Conservation (phyloP, 768 basidiomycete genomes). For the Boletellus ananiceps region DNA sequence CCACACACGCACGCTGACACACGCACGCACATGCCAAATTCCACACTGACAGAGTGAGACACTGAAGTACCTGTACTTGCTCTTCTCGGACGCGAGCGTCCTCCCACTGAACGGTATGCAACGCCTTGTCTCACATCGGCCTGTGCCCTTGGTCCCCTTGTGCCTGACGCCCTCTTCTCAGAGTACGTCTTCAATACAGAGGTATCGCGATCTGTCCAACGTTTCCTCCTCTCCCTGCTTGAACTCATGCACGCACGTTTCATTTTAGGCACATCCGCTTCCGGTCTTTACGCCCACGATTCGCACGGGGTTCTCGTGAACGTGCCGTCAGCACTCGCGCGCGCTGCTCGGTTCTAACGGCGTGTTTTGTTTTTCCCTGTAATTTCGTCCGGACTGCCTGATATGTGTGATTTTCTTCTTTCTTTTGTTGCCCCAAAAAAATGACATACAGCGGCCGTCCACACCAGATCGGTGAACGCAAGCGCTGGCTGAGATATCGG, state of each 20-base stretch:
- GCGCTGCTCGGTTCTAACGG: too few species aligned
- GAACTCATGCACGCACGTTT: not conserved
- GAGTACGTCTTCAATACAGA: slow-evolving; percentile 94
- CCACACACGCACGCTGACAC: too few species aligned
- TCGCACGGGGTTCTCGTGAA: slow-evolving; percentile 43
- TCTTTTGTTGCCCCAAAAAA: too few species aligned
- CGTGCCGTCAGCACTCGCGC: not conserved
- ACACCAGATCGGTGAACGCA: too few species aligned
- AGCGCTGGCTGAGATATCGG: too few species aligned
- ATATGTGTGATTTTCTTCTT: too few species aligned
- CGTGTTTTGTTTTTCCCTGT: not conserved
- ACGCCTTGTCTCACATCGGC: slow-evolving; percentile 28
- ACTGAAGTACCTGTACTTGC: slow-evolving; percentile 83
- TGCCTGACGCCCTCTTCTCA: slow-evolving; percentile 26
- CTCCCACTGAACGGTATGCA: slow-evolving; percentile 63
- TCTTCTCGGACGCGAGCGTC: slow-evolving; percentile 73
- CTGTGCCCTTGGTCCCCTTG: not conserved
- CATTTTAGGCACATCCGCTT: slow-evolving; percentile 56
- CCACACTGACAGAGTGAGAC: slow-evolving; percentile 64
- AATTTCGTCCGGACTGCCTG: too few species aligned
- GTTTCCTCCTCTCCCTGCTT: not conserved
- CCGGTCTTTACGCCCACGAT: slow-evolving; percentile 61
- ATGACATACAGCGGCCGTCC: not conserved
- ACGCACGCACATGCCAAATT: not conserved
- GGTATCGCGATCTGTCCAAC: slow-evolving; percentile 34